Conservation (phyloP, 495 filamentous ascomycete species). For the Aspergillus funiculosus region DNA sequence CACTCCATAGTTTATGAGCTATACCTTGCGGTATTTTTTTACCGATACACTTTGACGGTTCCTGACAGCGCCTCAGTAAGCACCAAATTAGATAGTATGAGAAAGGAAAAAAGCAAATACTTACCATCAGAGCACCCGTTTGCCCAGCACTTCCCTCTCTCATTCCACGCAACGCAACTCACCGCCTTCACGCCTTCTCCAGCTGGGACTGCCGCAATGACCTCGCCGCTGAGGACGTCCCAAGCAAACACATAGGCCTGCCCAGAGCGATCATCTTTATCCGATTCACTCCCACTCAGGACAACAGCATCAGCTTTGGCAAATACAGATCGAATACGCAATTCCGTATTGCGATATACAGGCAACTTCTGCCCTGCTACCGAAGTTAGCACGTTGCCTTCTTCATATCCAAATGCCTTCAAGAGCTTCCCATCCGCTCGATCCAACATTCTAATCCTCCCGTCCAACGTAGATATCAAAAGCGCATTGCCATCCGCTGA, state of each 20-base stretch:
- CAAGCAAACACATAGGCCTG: conserved; percentile 67
- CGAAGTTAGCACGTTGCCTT: conserved; percentile 5
- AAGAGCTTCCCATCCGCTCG: conserved; percentile 65
- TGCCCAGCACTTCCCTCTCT: conserved; percentile 58
- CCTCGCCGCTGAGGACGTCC: conserved; percentile 76
- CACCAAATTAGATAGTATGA: conserved; percentile 1
- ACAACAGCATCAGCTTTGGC: conserved; percentile 71
- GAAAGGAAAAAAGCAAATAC: conserved; percentile 12
- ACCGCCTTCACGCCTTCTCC: conserved; percentile 53
- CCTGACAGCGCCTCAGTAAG: conserved; percentile 15
- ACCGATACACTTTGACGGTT: conserved; percentile 24
- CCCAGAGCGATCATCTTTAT: conserved; percentile 43
- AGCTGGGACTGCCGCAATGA: conserved; percentile 55
- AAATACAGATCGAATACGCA: conserved; percentile 65
- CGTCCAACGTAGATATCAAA: conserved; percentile 72
- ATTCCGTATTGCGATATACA: conserved; percentile 57
- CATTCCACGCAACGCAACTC: conserved; percentile 68
- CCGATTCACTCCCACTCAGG: conserved; percentile 72
- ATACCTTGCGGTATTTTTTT: conserved; percentile 1
- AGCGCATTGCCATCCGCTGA: conserved; percentile 67
- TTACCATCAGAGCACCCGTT: conserved; percentile 57
- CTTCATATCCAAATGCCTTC: conserved; percentile 58
- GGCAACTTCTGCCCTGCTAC: conserved; percentile 5
- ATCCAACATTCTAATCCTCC: conserved; percentile 75
- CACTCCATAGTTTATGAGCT: neutral